phyloP scores from a whole-genome alignment of 2,329 filamentous ascomycete species.

The Ploettnerulaceae sp. region DNA sequence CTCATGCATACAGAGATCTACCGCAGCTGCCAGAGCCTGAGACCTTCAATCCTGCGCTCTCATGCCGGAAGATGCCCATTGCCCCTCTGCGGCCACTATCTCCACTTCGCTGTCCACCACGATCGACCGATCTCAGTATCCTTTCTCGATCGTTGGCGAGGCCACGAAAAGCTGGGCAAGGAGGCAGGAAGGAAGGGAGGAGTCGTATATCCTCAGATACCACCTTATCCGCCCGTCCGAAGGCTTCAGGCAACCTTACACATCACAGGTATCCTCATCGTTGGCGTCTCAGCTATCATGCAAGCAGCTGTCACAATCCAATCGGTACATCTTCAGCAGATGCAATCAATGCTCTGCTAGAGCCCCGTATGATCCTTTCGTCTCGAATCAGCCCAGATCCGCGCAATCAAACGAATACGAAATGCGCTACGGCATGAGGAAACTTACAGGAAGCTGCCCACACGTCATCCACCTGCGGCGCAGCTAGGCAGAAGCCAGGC shows the following conservation, averaged over 20 bases:
- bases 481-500: conserved; percentile 15
- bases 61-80: conserved; percentile 16
- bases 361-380: conserved; percentile 11
- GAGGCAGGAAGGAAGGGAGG: conserved; percentile 8
- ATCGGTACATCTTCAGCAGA: conserved; percentile 3
- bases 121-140: conserved; percentile 19
- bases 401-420: conserved; percentile 15
- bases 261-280: conserved; percentile 12
- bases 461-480: conserved; percentile 11
- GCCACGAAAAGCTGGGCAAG: no score
- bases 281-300: conserved; percentile 16
- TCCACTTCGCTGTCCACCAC: conserved; percentile 19
- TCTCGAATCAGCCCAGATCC: conserved; percentile 14
- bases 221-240: conserved; percentile 14
- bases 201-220: conserved; percentile 14
- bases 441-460: conserved; percentile 11
- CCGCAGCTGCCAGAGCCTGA: conserved; percentile 13
- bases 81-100: conserved; percentile 14
- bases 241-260: conserved; percentile 18
- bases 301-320: neutral
- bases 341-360: conserved; percentile 1
- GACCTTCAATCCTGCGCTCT: conserved; percentile 21
- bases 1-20: conserved; percentile 11
- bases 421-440: conserved; percentile 9
- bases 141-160: no score